Conservation (phyloP, 2,329 filamentous ascomycete species). For the Talaromyces sp. region DNA sequence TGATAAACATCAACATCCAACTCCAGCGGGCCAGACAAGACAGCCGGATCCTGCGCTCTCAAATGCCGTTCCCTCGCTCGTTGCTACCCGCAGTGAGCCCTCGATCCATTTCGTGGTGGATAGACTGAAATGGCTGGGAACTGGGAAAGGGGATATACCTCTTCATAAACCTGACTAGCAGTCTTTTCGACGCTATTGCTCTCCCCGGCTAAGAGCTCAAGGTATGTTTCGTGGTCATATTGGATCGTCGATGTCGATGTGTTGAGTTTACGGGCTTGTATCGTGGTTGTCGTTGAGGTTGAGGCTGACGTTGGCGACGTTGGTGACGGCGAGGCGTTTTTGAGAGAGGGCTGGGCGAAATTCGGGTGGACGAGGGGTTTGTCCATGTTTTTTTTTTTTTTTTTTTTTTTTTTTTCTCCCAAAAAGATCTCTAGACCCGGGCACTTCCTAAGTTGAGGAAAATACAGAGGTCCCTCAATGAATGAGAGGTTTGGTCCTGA, state of each 20-base stretch:
- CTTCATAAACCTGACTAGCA: conserved; percentile 30
- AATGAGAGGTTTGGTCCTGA: not conserved
- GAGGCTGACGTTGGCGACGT: not conserved
- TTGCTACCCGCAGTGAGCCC: conserved; percentile 21
- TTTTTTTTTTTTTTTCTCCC: not conserved
- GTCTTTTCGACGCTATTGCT: conserved; percentile 25
- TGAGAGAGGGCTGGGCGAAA: not conserved
- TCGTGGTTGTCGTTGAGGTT: not conserved
- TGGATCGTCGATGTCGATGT: conserved; percentile 21
- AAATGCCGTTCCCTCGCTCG: conserved; percentile 24
- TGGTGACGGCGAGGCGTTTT: not conserved
- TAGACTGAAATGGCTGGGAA: not conserved
- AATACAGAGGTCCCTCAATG: not conserved
- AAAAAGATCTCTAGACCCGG: not conserved
- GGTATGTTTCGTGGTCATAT: conserved; percentile 33
- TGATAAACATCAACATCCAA: conserved; percentile 6
- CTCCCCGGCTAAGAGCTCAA: conserved; percentile 27
- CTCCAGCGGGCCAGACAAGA: conserved; percentile 19
- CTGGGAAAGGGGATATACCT: conserved; percentile 22
- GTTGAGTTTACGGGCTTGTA: not conserved
- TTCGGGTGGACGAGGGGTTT: not conserved
- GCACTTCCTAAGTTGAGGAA: no score
- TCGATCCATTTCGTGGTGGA: no score
- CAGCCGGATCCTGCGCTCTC: conserved; percentile 29
- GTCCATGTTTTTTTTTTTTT: not conserved